These are phyloP conservation scores for Epichloe aotearoae DNA, from an alignment of 2,329 filamentous ascomycete species.

Conservation along the genomic window DNA sequence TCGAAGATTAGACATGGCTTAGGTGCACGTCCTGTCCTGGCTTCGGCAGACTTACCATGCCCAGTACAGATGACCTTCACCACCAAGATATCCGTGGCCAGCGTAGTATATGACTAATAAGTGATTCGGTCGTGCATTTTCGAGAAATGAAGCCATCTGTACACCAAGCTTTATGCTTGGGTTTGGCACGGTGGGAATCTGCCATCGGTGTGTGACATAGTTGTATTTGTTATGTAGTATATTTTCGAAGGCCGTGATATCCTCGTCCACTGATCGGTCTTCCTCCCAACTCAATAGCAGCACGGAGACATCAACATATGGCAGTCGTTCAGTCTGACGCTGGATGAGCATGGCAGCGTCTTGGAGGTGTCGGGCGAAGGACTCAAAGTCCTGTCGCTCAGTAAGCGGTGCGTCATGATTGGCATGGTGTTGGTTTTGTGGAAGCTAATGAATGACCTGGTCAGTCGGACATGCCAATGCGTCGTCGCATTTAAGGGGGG, in stretches of 20 bases:
- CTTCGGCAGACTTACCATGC: conserved; percentile 41
- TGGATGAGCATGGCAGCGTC: conserved; percentile 56
- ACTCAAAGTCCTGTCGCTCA: conserved; percentile 50
- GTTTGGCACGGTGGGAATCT: conserved; percentile 45
- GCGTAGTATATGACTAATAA: conserved; percentile 53
- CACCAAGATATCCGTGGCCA: conserved; percentile 44
- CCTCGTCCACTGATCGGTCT: conserved; percentile 38
- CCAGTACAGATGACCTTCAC: conserved; percentile 52
- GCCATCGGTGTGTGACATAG: conserved; percentile 46
- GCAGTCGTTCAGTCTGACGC: conserved; percentile 44
- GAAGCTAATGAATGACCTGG: conserved; percentile 3
- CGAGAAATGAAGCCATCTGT: conserved; percentile 46
- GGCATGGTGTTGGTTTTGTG: conserved; percentile 20
- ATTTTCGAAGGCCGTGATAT: conserved; percentile 41
- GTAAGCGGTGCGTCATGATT: conserved; percentile 26
- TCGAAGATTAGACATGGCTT: conserved; percentile 20
- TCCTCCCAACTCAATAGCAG: conserved; percentile 51
- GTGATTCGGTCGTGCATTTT: conserved; percentile 43
- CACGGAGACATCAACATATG: conserved; percentile 46
- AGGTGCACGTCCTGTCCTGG: neutral
- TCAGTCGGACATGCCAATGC: neutral
- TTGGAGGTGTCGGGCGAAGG: conserved; percentile 53
- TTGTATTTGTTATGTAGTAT: conserved; percentile 47
- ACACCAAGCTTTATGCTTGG: conserved; percentile 49
- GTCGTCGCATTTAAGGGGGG: neutral